phyloP scores from a whole-genome alignment of 352 stramenopile genomes.

The Phytopythium cucurbitacearum region DNA sequence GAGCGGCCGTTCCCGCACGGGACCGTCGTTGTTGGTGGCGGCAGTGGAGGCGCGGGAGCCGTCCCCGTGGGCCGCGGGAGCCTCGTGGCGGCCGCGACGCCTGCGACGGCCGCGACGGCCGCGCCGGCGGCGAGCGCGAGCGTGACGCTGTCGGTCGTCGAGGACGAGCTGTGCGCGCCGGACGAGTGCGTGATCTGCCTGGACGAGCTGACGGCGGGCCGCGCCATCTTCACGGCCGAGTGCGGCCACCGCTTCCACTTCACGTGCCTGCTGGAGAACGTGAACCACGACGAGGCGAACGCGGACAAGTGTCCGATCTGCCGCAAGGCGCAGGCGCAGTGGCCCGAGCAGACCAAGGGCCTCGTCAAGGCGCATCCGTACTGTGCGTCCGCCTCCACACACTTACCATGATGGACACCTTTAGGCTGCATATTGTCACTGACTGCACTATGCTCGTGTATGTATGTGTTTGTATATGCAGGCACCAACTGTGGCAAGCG shows the following conservation, averaged over 20 bases:
- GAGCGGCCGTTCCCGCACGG: background rate
- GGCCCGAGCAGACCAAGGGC: conserved; percentile 80
- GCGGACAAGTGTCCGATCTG: conserved; percentile 87
- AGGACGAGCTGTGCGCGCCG: conserved; percentile 21
- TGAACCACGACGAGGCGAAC: conserved; percentile 88
- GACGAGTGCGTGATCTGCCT: conserved; percentile 85
- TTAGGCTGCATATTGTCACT: too few species aligned
- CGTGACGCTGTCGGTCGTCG: conserved; percentile 42
- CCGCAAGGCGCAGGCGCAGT: conserved; percentile 78
- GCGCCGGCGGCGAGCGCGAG: background rate
- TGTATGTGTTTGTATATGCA: conserved; percentile 7
- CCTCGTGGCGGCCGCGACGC: conserved; percentile 11
- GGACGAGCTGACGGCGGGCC: conserved; percentile 60
- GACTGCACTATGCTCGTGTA: background rate
- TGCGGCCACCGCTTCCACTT: conserved; percentile 87
- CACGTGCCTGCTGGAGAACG: conserved; percentile 82
- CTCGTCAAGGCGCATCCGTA: conserved; percentile 84
- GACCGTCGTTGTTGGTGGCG: background rate
- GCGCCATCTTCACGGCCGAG: conserved; percentile 79
- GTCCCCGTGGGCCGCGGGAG: conserved; percentile 17
- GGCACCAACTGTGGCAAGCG: conserved; percentile 75
- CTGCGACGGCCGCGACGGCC: conserved; percentile 12
- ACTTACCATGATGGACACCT: too few species aligned
- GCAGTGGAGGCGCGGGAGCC: background rate
- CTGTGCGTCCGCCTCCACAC: conserved; percentile 29